Conservation (phyloP, 768 basidiomycete species). For the Trametes maxima region DNA sequence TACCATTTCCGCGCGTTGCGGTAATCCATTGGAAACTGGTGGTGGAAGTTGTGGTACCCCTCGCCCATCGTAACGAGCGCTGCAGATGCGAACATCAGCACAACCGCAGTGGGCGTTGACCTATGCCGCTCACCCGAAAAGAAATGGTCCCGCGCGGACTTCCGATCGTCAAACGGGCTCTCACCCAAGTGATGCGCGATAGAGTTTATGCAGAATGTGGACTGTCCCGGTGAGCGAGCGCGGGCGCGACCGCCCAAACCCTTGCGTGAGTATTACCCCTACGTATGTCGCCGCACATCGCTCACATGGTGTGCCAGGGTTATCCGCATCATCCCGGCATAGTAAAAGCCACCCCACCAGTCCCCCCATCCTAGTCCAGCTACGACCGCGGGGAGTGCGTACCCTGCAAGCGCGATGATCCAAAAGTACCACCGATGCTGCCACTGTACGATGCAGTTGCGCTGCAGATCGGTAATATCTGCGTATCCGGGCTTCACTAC, state of each 20-base stretch:
- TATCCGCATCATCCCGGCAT: constrained; percentile 49
- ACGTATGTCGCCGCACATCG: constrained; percentile 8
- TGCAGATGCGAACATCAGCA: not conserved
- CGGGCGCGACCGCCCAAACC: not conserved
- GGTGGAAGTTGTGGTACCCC: constrained; percentile 82
- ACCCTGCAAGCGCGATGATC: constrained; percentile 46
- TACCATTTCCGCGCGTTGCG: constrained; percentile 64
- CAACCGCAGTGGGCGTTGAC: too few relatives aligned
- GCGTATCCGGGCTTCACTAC: constrained; percentile 48
- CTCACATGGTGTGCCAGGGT: constrained; percentile 54
- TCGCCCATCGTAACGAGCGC: constrained; percentile 64
- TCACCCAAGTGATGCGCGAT: constrained; percentile 61
- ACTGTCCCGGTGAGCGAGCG: constrained; percentile 30
- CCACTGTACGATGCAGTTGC: constrained; percentile 51
- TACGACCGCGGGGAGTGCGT: constrained; percentile 48
- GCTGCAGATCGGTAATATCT: constrained; percentile 51
- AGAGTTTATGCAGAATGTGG: constrained; percentile 61
- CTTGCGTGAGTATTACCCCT: not conserved
- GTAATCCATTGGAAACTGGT: constrained; percentile 61
- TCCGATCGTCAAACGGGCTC: constrained; percentile 57
- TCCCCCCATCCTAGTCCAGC: constrained; percentile 56
- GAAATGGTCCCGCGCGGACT: constrained; percentile 51
- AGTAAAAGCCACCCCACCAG: constrained; percentile 55
- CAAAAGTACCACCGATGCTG: constrained; percentile 52
- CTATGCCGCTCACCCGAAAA: constrained; percentile 37